Conservation (phyloP, 148 eudicot genomes). For the Arbutus unedo region DNA sequence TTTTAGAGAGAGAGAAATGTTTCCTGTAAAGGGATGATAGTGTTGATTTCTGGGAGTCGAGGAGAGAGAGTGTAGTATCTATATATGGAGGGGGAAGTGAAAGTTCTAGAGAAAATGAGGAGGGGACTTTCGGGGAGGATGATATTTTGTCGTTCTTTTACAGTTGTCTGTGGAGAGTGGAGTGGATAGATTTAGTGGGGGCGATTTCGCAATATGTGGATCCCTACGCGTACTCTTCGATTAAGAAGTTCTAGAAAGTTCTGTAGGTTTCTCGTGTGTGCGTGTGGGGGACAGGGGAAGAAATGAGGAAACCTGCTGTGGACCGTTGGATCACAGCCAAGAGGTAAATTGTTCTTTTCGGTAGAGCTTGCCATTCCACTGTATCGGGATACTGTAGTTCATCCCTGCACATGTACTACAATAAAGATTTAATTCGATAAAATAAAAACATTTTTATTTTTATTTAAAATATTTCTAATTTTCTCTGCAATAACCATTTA, state of each 20-base stretch:
- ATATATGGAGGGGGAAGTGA: slow-evolving; percentile 15
- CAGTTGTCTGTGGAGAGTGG: not conserved
- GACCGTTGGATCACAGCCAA: no score
- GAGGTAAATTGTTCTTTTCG: no score
- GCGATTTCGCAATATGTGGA: not conserved
- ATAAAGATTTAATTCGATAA: no score
- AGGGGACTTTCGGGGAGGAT: not conserved
- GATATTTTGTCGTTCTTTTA: not conserved
- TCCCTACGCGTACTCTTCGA: not conserved
- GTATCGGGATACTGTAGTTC: no score
- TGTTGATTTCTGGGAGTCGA: not conserved
- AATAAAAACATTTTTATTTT: no score
- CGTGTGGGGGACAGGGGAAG: not conserved
- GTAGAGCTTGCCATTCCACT: no score
- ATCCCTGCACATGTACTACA: no score
- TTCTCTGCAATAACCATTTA: no score
- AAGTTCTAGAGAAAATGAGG: slow-evolving; percentile 21
- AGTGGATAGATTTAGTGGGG: not conserved
- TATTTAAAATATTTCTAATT: no score
- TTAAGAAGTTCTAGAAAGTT: slow-evolving; percentile 11
- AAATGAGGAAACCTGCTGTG: not conserved
- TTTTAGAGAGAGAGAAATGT: not conserved
- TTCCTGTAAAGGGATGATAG: not conserved
- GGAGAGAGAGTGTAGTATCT: not conserved
- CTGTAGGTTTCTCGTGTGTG: not conserved